Percentiles rank a stretch among this genome's conserved stretches.
Conservation (phyloP, 2,329 filamentous ascomycete species). For the Ophiostoma novo-ulmi region DNA sequence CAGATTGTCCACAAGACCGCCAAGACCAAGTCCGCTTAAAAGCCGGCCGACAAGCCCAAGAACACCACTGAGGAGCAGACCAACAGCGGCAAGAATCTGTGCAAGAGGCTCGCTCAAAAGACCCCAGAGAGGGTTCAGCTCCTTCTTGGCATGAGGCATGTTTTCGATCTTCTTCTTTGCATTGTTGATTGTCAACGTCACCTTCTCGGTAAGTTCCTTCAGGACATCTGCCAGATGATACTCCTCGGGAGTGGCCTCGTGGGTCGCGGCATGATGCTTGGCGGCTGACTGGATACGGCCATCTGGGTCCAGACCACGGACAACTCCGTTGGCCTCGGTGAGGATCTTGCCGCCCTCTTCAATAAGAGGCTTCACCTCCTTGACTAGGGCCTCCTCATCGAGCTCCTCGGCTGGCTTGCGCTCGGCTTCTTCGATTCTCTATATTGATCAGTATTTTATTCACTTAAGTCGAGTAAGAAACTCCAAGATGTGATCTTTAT, state of each 20-base stretch:
- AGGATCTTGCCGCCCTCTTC: slow-evolving; percentile 80
- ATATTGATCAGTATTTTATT: neutral
- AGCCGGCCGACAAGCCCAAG: neutral
- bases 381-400: slow-evolving; percentile 57
- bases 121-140: slow-evolving; percentile 84
- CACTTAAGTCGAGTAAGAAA: neutral
- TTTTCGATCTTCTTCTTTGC: slow-evolving; percentile 85
- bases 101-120: slow-evolving; percentile 78
- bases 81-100: slow-evolving; percentile 88
- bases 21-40: neutral
- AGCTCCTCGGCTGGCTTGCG: neutral
- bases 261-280: slow-evolving; percentile 70
- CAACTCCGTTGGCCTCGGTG: slow-evolving; percentile 77
- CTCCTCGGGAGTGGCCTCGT: slow-evolving; percentile 76
- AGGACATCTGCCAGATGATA: slow-evolving; percentile 77
- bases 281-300: slow-evolving; percentile 79
- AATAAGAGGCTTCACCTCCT: slow-evolving; percentile 79
- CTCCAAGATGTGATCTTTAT: neutral
- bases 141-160: slow-evolving; percentile 93
- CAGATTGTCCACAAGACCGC: neutral
- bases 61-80: slow-evolving; percentile 50
- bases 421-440: neutral
- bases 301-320: slow-evolving; percentile 84
- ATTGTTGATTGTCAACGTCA: slow-evolving; percentile 78
- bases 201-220: slow-evolving; percentile 77